phyloP scores from a whole-genome alignment of 2,329 filamentous ascomycete genomes.

The Westerdykella sp. region DNA sequence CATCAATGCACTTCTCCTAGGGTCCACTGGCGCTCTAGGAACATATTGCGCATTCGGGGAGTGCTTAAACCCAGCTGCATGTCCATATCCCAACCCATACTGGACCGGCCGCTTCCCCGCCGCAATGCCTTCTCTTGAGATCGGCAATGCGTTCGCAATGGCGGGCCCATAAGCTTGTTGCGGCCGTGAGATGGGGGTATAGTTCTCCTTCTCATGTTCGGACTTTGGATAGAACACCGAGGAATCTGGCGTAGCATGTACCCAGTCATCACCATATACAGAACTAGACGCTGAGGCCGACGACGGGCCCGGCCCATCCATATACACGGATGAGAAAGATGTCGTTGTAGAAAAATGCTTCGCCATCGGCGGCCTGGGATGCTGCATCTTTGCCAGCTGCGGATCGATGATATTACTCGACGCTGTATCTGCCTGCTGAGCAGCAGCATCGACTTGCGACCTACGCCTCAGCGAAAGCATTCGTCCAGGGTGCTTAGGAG shows the following conservation, averaged over 20 bases:
- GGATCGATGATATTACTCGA: conserved; percentile 20
- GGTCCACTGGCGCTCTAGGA: conserved; percentile 8
- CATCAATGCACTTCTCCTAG: conserved; percentile 15
- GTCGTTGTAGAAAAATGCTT: conserved; percentile 21
- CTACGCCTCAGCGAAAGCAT: conserved; percentile 19
- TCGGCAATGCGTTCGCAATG: conserved; percentile 1
- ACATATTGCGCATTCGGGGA: conserved; percentile 1
- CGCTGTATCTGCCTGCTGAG: conserved; percentile 14
- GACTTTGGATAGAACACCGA: conserved; percentile 16
- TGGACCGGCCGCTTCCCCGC: conserved; percentile 18
- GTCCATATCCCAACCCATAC: conserved; percentile 11
- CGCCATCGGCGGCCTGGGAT: conserved; percentile 23
- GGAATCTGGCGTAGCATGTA: conserved; percentile 13
- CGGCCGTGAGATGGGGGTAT: conserved; percentile 9
- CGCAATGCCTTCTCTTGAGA: not conserved
- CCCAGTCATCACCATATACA: conserved; percentile 20
- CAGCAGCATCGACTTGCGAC: not conserved
- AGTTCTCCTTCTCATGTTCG: conserved; percentile 9
- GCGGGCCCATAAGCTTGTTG: conserved; percentile 8
- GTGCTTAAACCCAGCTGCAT: conserved; percentile 8
- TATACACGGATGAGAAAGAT: conserved; percentile 30
- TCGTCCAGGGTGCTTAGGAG: conserved; percentile 25
- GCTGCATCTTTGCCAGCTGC: conserved; percentile 35
- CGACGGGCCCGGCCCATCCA: conserved; percentile 18
- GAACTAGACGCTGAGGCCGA: conserved; percentile 9